Base-by-base conservation (phyloP, 345 rosid genomes). In the Aquilaria sinensis region DNA sequence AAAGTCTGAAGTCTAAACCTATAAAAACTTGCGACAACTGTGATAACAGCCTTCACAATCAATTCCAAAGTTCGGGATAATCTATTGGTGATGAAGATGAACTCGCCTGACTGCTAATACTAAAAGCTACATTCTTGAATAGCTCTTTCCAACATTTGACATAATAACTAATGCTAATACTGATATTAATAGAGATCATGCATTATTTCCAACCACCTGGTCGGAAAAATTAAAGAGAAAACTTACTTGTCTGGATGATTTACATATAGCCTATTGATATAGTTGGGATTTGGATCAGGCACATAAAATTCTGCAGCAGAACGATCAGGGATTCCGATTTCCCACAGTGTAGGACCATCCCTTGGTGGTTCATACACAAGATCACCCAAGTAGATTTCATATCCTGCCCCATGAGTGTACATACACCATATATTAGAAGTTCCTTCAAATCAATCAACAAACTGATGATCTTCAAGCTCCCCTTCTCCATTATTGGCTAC, bases 301-400 rank as follows among this genome's bases (percentile, higher is more conserved):
- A 93, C 70, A 60, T 83, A 94, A 76, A 88, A 94, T 69, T 88
- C 96, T 33, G 84, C 80, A 6, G 96, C 97, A 29, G 92, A 67
- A 14, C 99, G 80, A 60, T 94, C 95, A 10, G 99, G 96, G 51
- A 78, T 69, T 32, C 99, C 99, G 0, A 94, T 94, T 68, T 94
- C 99, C 99, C 99, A 94, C 74, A 94, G 12, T 0, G 97, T 90
- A 0, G 85, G 80, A 41, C 97, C 97, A 51, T 83, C 67, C 73
- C 99, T 77, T 5, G 95, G 96, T n/a, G 97, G 95, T 60, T 83
- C 80, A 61, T 85, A 86, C 9, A 86, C 75, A 54, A 93, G 63
- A 59, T 86, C 86, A 0, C 86, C 90, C 65, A 88, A 16, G 55
- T 74, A 56, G n/a, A 68, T 72, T 33, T 69, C 68, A 56, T 67